Base-by-base conservation (phyloP, 1,284 basidiomycete species). In the Puccinia coronata region DNA sequence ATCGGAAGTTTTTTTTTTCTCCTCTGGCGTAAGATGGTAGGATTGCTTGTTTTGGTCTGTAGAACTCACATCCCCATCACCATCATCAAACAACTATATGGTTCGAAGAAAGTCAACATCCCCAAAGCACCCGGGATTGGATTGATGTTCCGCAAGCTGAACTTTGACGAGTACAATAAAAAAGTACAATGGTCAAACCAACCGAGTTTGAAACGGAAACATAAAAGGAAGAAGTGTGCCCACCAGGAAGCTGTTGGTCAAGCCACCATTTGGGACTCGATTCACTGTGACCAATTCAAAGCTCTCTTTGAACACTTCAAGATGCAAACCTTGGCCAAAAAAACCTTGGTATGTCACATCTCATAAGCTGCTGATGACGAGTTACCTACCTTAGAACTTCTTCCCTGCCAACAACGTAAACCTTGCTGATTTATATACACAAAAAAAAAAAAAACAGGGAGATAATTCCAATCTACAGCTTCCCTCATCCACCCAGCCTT, bases 111-210 rank as follows among this genome's bases (percentile, higher is more conserved):
- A 61, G 92, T 96, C 59, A 91, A 94, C 85, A 90, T 98, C 34
- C 97, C 97, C 43, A 98, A 98, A 88, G 97, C 98, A 87, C 97
- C 97, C 18, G 93, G 95, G 0, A 89, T 99, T n/a, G 97, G 97
- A 12, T 89, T 99, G 14, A 88, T 99, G n/a, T 90, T 99, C 49
- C 94, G 98, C 87, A 90, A 94, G 84, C 96, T 96, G 0, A 90
- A 96, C 83, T 96, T 94, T 85, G 89, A 91, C 73, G 90, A 90
- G 11, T 96, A 96, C 87, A 93, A 92, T 86, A 87, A 87, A 80
- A 90, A 89, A 81, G 89, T 94, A 83, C 87, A 85, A 11, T 88
- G 87, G 16, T 88, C 89, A 71, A 95, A 93, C 86, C 87, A 89
- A 34, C 83, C 39, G 79, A 83, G 20, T 53, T 55, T 43, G 59